A percentile compares a stretch with the other conserved stretches of the same genome.
phyloP scores from a whole-genome alignment of 768 basidiomycete genomes.

The Cantharellus cinnabarinus region DNA sequence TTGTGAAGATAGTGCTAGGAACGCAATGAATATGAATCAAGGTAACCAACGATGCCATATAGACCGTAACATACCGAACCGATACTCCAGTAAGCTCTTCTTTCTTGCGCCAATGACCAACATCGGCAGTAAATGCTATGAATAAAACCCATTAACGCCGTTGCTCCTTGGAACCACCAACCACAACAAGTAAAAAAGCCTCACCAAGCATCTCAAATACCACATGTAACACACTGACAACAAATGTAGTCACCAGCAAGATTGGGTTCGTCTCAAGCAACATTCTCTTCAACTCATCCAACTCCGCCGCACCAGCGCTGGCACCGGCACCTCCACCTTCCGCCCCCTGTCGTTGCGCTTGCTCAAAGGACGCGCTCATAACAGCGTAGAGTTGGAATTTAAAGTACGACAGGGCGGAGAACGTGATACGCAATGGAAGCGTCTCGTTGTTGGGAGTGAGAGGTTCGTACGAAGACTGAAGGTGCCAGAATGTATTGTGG shows the following conservation, averaged over 20 bases:
- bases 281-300: slow-evolving; percentile 94
- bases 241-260: slow-evolving; percentile 22
- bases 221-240: slow-evolving; percentile 75
- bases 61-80: slow-evolving; percentile 44
- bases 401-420: slow-evolving; percentile 68
- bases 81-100: slow-evolving; percentile 92
- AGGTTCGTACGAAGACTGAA: slow-evolving; percentile 29
- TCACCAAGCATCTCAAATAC: slow-evolving; percentile 20
- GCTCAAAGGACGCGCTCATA: slow-evolving; percentile 72
- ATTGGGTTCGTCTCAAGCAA: slow-evolving; percentile 32
- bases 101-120: slow-evolving; percentile 87
- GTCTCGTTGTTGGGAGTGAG: slow-evolving; percentile 61
- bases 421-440: slow-evolving; percentile 61
- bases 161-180: slow-evolving; percentile 5
- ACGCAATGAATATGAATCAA: slow-evolving; percentile 17
- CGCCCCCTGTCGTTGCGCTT: slow-evolving; percentile 43
- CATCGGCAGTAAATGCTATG: slow-evolving; percentile 88
- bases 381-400: slow-evolving; percentile 78
- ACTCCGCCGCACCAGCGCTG: slow-evolving; percentile 29
- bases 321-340: slow-evolving; percentile 23
- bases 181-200: slow-evolving; percentile 3
- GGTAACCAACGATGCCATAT: background rate
- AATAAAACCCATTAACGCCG: slow-evolving; percentile 58
- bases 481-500: slow-evolving; percentile 83
- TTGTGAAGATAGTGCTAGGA: slow-evolving; percentile 46